Conservation (phyloP, 257 asterid species). For the Prunella vulgaris region DNA sequence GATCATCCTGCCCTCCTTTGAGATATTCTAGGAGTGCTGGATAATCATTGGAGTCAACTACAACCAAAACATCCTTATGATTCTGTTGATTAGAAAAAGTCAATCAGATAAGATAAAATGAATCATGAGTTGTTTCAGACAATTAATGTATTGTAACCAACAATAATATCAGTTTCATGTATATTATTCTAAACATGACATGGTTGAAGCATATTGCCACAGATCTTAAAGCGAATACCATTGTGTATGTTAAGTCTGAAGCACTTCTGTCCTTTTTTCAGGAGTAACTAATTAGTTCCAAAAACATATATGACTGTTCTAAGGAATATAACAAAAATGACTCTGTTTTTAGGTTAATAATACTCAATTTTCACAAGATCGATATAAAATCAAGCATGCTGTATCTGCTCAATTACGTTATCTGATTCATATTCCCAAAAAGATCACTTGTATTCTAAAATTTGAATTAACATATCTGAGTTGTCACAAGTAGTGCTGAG, state of each 20-base stretch:
- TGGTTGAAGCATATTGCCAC: neutral
- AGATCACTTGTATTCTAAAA: neutral
- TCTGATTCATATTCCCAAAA: neutral
- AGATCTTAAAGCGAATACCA: neutral
- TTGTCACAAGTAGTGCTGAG: neutral
- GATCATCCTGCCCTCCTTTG: slow-evolving; percentile 51
- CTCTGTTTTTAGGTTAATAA: neutral
- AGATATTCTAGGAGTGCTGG: slow-evolving; percentile 69
- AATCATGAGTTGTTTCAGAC: neutral
- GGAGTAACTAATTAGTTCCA: neutral
- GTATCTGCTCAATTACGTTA: neutral
- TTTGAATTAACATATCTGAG: neutral
- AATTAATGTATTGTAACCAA: slow-evolving; percentile 6
- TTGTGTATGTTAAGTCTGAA: neutral
- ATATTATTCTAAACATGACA: slow-evolving; percentile 3
- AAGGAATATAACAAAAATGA: neutral
- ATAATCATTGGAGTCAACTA: slow-evolving; percentile 86
- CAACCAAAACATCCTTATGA: slow-evolving; percentile 91
- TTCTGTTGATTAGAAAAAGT: slow-evolving; percentile 50
- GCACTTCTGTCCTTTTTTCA: too few relatives aligned
- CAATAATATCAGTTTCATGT: neutral
- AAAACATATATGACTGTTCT: neutral
- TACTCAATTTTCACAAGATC: neutral
- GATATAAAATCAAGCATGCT: neutral
- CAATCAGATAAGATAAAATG: slow-evolving; percentile 6